Conservation (phyloP, 176 grass and related monocot genomes). For the Paspalum vaginatum region DNA sequence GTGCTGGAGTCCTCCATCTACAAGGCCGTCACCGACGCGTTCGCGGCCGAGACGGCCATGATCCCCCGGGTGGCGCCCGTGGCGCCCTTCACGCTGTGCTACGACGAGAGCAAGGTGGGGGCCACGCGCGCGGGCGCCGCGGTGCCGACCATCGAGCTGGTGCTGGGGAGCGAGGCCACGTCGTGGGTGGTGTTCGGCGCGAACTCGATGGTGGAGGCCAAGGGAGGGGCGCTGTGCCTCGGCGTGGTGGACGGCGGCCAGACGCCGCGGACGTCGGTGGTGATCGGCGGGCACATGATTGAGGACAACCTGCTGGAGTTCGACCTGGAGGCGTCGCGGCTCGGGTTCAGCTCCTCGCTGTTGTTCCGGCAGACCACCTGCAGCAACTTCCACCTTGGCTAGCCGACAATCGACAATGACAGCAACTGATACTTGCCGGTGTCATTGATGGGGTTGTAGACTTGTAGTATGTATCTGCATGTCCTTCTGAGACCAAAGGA, state of each 20-base stretch:
- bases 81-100: conserved; percentile 70
- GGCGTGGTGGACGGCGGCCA: conserved; percentile 66
- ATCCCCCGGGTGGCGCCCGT: conserved; percentile 46
- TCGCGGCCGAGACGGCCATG: conserved; percentile 43
- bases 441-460: neutral
- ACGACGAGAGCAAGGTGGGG: conserved; percentile 50
- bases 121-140: conserved; percentile 59
- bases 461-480: neutral
- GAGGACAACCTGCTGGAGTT: conserved; percentile 85
- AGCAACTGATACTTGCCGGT: neutral
- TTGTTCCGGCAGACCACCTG: conserved; percentile 57
- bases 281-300: conserved; percentile 71
- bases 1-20: conserved; percentile 70
- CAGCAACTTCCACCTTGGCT: conserved; percentile 61
- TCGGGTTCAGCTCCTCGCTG: conserved; percentile 77
- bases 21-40: conserved; percentile 57
- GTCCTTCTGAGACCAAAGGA: neutral
- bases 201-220: conserved; percentile 66
- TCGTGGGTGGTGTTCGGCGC: conserved; percentile 69
- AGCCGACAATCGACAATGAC: conserved; percentile 4
- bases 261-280: conserved; percentile 56
- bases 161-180: conserved; percentile 46
- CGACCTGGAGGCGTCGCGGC: conserved; percentile 57
- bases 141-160: conserved; percentile 67
- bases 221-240: conserved; percentile 56